phyloP scores from a whole-genome alignment of 768 basidiomycete genomes.

The Podaxis pistillaris region DNA sequence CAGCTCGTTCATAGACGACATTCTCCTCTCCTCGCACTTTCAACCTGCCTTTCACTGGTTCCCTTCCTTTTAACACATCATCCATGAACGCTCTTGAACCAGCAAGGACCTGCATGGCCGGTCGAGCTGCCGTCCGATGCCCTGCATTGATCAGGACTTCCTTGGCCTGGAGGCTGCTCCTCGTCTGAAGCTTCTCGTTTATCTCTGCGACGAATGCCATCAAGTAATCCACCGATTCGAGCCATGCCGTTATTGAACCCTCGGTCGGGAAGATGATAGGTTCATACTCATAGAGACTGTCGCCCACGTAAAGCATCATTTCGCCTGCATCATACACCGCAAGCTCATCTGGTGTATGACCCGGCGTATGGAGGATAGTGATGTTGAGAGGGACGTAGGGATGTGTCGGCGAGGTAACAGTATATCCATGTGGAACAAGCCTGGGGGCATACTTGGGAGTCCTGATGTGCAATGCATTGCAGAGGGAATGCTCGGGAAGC shows the following conservation, averaged over 20 bases:
- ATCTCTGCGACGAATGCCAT: conserved; percentile 37
- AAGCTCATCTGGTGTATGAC: conserved; percentile 60
- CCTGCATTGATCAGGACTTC: conserved; percentile 47
- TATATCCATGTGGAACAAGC: conserved; percentile 42
- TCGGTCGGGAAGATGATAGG: conserved; percentile 54
- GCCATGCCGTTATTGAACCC: conserved; percentile 53
- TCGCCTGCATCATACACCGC: conserved; percentile 50
- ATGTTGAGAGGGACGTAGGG: conserved; percentile 31
- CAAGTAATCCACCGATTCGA: conserved; percentile 41
- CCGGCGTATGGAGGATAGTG: conserved; percentile 51
- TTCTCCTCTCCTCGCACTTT: conserved; percentile 33
- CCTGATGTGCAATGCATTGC: conserved; percentile 36
- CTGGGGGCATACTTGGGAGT: conserved; percentile 45
- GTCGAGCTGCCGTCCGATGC: conserved; percentile 43
- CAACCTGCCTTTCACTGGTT: conserved; percentile 30
- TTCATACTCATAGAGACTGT: conserved; percentile 53
- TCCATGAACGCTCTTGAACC: conserved; percentile 43
- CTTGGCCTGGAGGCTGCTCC: conserved; percentile 3
- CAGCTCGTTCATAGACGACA: conserved; percentile 43
- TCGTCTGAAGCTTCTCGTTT: conserved; percentile 13
- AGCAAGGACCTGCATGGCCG: conserved; percentile 45
- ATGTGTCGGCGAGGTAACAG: conserved; percentile 25
- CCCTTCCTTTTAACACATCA: conserved; percentile 43
- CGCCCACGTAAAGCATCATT: conserved; percentile 55
- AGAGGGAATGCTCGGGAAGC: conserved; percentile 46